Evolutionary conservation across 257 asterid species (phyloP).

Genomic region (Capsicum rhomboideum): DNA sequence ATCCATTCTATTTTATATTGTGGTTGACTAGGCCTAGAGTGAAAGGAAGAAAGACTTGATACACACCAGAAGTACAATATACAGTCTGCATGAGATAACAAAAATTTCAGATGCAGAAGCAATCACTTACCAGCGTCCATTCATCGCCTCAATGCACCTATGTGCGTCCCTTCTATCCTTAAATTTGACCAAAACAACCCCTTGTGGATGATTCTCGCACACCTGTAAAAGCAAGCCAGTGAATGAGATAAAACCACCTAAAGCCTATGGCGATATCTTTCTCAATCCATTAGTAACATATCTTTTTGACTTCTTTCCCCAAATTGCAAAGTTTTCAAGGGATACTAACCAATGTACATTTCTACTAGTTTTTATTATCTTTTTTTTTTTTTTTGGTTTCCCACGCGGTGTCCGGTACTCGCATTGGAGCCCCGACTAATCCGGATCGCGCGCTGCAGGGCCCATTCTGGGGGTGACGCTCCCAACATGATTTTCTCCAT

Average conservation of each 20-base stretch:
- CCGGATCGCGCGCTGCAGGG: too few relatives aligned
- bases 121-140: slow-evolving; percentile 71
- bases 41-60: not conserved
- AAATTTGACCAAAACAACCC: slow-evolving; percentile 75
- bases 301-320: not conserved
- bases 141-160: slow-evolving; percentile 86
- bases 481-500: too few relatives aligned
- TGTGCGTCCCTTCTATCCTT: slow-evolving; percentile 75
- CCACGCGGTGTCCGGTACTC: too few relatives aligned
- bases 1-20: not conserved
- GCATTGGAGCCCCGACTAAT: too few relatives aligned
- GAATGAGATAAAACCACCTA: not conserved
- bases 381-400: too few relatives aligned
- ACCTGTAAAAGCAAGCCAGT: slow-evolving; percentile 37
- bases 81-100: not conserved
- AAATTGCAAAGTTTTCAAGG: not conserved
- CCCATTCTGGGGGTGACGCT: too few relatives aligned
- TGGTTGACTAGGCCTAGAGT: not conserved
- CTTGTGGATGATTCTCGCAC: slow-evolving; percentile 89
- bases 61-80: not conserved
- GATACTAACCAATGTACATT: not conserved
- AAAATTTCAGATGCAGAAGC: not conserved
- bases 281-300: not conserved
- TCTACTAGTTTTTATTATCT: too few relatives aligned
- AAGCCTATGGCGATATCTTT: not conserved